Base-by-base conservation (phyloP, 2,329 filamentous ascomycete species). In the Penicillium digitatum region DNA sequence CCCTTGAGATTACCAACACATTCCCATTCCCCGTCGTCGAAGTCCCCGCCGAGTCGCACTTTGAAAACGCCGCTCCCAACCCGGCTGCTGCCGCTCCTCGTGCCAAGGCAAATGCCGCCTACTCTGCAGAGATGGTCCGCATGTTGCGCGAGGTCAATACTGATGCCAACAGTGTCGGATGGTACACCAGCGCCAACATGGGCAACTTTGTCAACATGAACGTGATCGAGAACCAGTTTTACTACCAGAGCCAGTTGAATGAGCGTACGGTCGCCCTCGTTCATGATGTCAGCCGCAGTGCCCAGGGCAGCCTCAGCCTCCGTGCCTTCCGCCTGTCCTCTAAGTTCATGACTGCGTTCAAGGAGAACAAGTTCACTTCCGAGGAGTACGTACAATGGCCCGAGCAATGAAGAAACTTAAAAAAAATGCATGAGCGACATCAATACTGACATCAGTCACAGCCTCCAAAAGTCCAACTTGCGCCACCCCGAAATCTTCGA, bases 151-250 rank as follows among this genome's bases (percentile, higher is more conserved):
- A 97, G 78, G 94, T 99, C 70, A 99, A 97, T 75, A 89, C 97
- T 57, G 94, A 99, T 74, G 94, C 94, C 63, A 96, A 97, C 81
- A 95, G 90, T 69, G 90, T 95, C 57, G 94, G 94, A 69, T 99
- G 92, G 92, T 99, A 99, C 80, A 96, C 91, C 56, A 96, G 91
- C 79, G 90, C 92, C 61, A 96, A 91, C 75, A 95, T 99, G 89
- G 94, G 94, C 76, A 97, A 96, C 82, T 97, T 97, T 68, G 83
- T 97, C 81, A 96, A 92, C 81, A 76, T 88, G 72, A 89, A 88
- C 80, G 92, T 96, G 72, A 89, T 99, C 76, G 94, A 99, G 83
- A 99, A 97, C 81, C 92, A 96, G 77, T 91, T 86, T 78, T 89
- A 92, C 80, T 97, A 96, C 81, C 94, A 99, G 81, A 94, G 90